Base-by-base conservation (phyloP, 2,329 filamentous ascomycete genomes). In the Monosporascus cannonballus region DNA sequence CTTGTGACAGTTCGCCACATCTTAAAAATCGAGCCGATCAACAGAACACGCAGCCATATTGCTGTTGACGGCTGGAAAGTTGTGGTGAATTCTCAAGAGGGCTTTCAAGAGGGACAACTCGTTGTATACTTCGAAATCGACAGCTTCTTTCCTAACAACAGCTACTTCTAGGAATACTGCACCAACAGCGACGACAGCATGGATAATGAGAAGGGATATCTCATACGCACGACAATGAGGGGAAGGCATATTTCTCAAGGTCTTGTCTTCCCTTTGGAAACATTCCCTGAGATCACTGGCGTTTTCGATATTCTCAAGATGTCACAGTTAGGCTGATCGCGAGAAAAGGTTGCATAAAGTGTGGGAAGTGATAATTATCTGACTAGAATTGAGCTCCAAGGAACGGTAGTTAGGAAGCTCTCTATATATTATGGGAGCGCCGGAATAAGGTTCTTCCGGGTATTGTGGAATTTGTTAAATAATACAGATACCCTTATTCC, bases 41-140 rank as follows among this genome's bases (percentile, higher is more conserved):
- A 44, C 6, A 24, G 52, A 4, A 53, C 53, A 7, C 47, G 45
- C 1, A 47, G 48, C 24, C 51, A 57, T 14, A 27, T 61, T 3
- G 54, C 57, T 25, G 61, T 69, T 3, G 65, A 64, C n/a, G 64
- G 64, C 3, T 68, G 65, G 64, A 58, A 47, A 2, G 60, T 68
- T 1, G 55, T 67, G 2, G 54, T 56, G 2, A 39, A 8, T 1
- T 30, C 37, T 3, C 48, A 50, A 4, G 51, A 48, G 8, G 39
- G 50, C 0, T 62, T 55, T 54, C 3, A 55, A 17, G 47, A 53
- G 2, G 63, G 61, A 42, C 55, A 69, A n/a, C 48, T 62, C 1
- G 62, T 68, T 4, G 54, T 69, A 18, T 69, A 59, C 41, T 64
- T 68, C 48, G 65, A 69, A 51, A 64, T 67, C 22, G 67, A 69